phyloP scores from a whole-genome alignment of 352 stramenopile species.

The Pythium sukuiense region DNA sequence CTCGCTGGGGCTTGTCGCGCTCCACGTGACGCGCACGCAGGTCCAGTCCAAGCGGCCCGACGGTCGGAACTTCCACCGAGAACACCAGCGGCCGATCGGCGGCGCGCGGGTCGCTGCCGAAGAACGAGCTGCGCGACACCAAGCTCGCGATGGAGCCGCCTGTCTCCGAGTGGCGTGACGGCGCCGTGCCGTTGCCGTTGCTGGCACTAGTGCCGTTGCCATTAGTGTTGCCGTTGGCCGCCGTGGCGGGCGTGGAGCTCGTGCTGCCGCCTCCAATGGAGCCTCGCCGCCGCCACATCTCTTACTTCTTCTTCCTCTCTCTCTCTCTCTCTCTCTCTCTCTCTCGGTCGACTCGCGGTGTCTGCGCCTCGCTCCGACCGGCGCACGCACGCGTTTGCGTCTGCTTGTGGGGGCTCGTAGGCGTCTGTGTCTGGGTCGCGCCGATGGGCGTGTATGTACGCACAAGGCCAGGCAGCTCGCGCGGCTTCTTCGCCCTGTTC shows the following conservation, averaged over 20 bases:
- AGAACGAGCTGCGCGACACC: constrained; percentile 42
- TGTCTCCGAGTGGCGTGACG: constrained; percentile 30
- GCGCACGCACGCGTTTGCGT: not conserved
- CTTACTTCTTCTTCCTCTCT: not conserved
- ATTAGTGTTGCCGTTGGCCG: constrained; percentile 1
- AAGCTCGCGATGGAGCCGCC: constrained; percentile 37
- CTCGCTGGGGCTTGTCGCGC: constrained; percentile 69
- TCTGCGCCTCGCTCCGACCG: not conserved
- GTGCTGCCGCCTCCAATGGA: constrained; percentile 25
- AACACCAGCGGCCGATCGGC: constrained; percentile 69
- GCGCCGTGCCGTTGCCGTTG: constrained; percentile 11
- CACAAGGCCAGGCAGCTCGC: not conserved
- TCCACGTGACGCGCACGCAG: constrained; percentile 72
- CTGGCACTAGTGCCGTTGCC: constrained; percentile 2
- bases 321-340: not conserved
- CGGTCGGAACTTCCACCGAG: constrained; percentile 67
- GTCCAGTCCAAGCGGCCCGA: constrained; percentile 69
- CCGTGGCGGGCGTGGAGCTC: not conserved
- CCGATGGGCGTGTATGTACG: not conserved
- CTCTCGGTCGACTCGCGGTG: not conserved
- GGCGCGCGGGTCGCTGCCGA: constrained; percentile 53
- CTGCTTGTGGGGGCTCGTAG: not conserved
- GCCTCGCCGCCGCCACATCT: constrained; percentile 29
- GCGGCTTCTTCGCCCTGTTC: not conserved
- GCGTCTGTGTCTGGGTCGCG: constrained; percentile 1